Conservation (phyloP, 1,139 yeast species). For the Arxiozyma heterogenica region DNA sequence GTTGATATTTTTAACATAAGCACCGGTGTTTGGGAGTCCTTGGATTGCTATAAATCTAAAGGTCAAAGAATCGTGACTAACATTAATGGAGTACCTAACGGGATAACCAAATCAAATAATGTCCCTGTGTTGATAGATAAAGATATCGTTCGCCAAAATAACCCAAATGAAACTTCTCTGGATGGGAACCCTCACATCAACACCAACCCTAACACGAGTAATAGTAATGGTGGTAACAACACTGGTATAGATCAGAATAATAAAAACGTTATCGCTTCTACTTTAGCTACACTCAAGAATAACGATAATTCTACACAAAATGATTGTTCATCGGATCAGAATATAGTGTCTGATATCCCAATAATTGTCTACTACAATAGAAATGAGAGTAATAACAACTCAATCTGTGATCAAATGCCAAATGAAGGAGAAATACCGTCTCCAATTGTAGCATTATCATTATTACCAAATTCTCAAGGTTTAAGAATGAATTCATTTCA, state of each 20-base stretch:
- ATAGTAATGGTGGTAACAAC: too few relatives aligned
- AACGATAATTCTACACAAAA: too few relatives aligned
- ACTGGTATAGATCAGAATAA: neutral
- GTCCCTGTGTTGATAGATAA: conserved; percentile 22
- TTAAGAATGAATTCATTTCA: conserved; percentile 19
- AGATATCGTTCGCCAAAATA: neutral
- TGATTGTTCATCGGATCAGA: neutral
- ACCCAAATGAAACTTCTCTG: neutral
- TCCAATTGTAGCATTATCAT: conserved; percentile 31
- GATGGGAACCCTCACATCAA: too few relatives aligned
- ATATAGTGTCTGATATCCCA: neutral
- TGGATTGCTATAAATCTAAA: neutral
- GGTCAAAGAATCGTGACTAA: conserved; percentile 6
- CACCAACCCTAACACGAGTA: too few relatives aligned
- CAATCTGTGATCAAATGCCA: neutral
- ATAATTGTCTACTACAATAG: neutral
- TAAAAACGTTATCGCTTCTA: neutral
- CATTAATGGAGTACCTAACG: conserved; percentile 17
- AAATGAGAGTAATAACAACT: neutral
- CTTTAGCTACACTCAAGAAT: too few relatives aligned
- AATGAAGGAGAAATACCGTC: conserved; percentile 5
- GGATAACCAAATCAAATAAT: conserved; percentile 16
- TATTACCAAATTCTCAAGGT: conserved; percentile 28
- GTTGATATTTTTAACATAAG: conserved; percentile 48
- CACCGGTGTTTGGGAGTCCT: conserved; percentile 37